phyloP scores from a whole-genome alignment of 1,284 basidiomycete species.

The Xerocomus nothofagi region DNA sequence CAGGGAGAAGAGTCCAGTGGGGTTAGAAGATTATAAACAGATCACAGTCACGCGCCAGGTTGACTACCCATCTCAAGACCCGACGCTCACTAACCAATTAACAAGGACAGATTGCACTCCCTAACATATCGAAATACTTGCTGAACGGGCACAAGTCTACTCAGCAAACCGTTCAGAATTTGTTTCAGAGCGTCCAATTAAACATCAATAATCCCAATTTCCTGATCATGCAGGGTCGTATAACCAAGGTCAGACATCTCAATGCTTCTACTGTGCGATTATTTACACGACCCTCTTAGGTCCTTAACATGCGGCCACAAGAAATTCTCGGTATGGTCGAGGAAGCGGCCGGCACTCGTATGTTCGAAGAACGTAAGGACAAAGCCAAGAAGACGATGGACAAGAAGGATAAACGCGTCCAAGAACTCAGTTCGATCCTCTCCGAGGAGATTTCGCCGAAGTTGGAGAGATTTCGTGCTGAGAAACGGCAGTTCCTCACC shows the following conservation, averaged over 20 bases:
- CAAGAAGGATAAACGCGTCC: constrained; percentile 97
- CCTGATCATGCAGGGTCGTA: constrained; percentile 98
- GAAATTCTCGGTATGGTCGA: constrained; percentile 99
- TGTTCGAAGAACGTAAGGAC: constrained; percentile 99
- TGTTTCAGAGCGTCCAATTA: constrained; percentile 97
- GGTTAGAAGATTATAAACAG: constrained; percentile 81
- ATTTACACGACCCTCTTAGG: constrained; percentile 35
- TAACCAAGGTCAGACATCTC: constrained; percentile 69
- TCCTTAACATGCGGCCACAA: constrained; percentile 97
- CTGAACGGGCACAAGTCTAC: constrained; percentile 95
- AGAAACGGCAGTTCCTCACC: constrained; percentile 89
- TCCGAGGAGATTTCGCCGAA: constrained; percentile 95
- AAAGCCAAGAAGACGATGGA: constrained; percentile 96
- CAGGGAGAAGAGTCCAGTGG: constrained; percentile 80
- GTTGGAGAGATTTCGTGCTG: constrained; percentile 85
- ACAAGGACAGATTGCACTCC: constrained; percentile 75
- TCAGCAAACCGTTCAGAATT: constrained; percentile 85
- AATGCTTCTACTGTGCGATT: not conserved
- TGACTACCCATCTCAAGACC: constrained; percentile 23
- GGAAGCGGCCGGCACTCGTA: constrained; percentile 96
- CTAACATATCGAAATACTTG: constrained; percentile 95
- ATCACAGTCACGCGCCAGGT: constrained; percentile 98
- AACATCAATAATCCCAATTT: constrained; percentile 99
- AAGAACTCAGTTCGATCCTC: constrained; percentile 82
- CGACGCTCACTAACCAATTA: constrained; percentile 5